These are phyloP conservation scores for Chenopodium quinoa DNA, from an alignment of 148 eudicot genomes.

Conservation along the genomic window DNA sequence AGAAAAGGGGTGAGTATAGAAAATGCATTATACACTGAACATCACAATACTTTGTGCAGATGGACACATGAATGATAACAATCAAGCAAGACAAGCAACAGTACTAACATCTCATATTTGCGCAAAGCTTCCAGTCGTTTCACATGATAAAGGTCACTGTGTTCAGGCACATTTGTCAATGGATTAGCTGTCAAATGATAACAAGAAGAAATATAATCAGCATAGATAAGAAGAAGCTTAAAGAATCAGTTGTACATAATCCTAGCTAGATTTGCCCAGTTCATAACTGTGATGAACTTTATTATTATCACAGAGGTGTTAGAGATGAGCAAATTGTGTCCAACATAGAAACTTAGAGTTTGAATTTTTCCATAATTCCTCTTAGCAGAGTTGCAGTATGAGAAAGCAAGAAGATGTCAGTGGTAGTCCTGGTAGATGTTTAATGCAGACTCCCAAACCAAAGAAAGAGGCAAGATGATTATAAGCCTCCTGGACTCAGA, in stretches of 20 bases:
- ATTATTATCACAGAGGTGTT: too few relatives aligned
- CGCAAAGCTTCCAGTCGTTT: slow-evolving; percentile 68
- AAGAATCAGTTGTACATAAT: too few relatives aligned
- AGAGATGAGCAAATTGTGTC: not conserved
- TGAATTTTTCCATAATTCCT: not conserved
- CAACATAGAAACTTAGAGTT: not conserved
- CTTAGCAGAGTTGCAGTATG: not conserved
- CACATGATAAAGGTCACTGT: slow-evolving; percentile 55
- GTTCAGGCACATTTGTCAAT: slow-evolving; percentile 43
- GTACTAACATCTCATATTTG: slow-evolving; percentile 73
- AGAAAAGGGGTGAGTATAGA: not conserved
- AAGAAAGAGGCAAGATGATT: not conserved
- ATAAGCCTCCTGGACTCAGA: not conserved
- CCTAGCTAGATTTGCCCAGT: not conserved
- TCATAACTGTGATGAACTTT: not conserved
- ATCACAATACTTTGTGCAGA: not conserved
- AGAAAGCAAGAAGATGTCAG: not conserved
- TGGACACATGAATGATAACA: not conserved
- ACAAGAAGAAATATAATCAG: not conserved
- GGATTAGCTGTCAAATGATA: slow-evolving; percentile 44
- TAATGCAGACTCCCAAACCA: not conserved
- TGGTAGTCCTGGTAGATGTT: not conserved
- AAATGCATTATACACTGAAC: not conserved
- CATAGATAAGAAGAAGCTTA: not conserved
- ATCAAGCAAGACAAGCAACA: not conserved